Conservation (phyloP, 176 grass and related monocot genomes). For the Puya raimondii region DNA sequence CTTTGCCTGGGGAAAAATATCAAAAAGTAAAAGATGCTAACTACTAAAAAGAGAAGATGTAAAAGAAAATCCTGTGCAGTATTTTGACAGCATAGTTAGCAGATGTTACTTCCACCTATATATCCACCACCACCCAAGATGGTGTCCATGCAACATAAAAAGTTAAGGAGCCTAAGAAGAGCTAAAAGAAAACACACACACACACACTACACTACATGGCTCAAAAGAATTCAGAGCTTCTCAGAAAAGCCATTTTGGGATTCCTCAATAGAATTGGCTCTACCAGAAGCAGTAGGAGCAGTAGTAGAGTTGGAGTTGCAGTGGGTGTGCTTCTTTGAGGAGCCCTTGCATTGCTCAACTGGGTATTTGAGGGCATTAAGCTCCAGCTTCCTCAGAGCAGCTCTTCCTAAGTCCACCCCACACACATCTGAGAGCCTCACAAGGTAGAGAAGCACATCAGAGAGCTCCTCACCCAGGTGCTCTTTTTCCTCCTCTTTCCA, state of each 20-base stretch:
- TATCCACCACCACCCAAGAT: background rate
- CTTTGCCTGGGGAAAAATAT: too few species aligned
- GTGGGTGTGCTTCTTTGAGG: background rate
- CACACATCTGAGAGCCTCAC: constrained; percentile 74
- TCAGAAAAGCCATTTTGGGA: background rate
- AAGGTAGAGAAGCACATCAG: constrained; percentile 73
- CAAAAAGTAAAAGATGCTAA: too few species aligned
- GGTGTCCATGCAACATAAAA: constrained; percentile 4
- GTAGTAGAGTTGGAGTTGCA: background rate
- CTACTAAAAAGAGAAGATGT: too few species aligned
- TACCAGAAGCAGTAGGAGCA: background rate
- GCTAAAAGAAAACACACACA: too few species aligned
- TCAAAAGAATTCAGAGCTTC: background rate
- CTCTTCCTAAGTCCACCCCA: constrained; percentile 65
- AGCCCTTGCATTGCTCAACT: constrained; percentile 1
- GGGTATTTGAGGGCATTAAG: constrained; percentile 82
- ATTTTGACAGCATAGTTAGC: too few species aligned
- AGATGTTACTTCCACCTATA: too few species aligned
- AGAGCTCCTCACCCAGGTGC: constrained; percentile 79
- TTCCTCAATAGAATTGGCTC: background rate
- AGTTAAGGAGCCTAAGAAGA: background rate
- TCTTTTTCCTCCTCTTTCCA: constrained; percentile 62
- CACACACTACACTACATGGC: background rate
- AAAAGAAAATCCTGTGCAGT: too few species aligned
- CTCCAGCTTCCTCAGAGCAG: constrained; percentile 54